These are phyloP conservation scores for Phytopythium boreale DNA, from an alignment of 352 stramenopile species.

Conservation along the genomic window DNA sequence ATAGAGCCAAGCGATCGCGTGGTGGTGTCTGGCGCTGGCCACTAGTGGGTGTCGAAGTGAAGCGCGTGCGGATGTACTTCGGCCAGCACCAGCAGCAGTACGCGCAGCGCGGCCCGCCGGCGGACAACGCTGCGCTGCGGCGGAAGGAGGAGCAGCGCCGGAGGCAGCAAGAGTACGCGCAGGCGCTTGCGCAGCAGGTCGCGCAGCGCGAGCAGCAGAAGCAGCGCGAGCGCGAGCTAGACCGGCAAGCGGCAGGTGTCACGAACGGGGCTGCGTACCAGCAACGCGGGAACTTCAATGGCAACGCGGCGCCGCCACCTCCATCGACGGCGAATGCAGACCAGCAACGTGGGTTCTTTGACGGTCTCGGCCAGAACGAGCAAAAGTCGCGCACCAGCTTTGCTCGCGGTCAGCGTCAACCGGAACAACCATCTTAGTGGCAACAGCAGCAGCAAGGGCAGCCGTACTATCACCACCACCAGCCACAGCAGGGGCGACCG, in stretches of 20 bases:
- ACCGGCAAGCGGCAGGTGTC: constrained; percentile 13
- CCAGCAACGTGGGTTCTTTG: constrained; percentile 24
- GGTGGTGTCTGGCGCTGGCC: not conserved
- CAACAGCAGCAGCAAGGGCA: constrained; percentile 16
- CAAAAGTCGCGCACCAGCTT: constrained; percentile 32
- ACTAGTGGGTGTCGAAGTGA: not conserved
- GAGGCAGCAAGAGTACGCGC: constrained; percentile 51
- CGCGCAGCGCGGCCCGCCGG: constrained; percentile 22
- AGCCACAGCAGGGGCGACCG: not conserved
- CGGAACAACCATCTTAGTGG: constrained; percentile 10
- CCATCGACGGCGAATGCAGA: not conserved
- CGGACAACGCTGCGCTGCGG: constrained; percentile 19
- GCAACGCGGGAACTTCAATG: not conserved
- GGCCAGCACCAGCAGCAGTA: constrained; percentile 22
- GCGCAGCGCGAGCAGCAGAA: constrained; percentile 51
- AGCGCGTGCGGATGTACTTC: not conserved
- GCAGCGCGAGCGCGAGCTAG: constrained; percentile 31
- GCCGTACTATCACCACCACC: constrained; percentile 10
- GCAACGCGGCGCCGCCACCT: constrained; percentile 3
- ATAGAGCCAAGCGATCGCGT: not conserved
- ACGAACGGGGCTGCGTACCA: not conserved
- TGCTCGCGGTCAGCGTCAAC: constrained; percentile 35
- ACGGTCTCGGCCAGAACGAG: constrained; percentile 45
- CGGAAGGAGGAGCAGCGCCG: constrained; percentile 53
- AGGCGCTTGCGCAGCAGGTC: constrained; percentile 53